Percentiles rank a stretch among this genome's conserved stretches.
phyloP scores from a whole-genome alignment of 176 grass and related monocot genomes.

The Panicum miliaceum region DNA sequence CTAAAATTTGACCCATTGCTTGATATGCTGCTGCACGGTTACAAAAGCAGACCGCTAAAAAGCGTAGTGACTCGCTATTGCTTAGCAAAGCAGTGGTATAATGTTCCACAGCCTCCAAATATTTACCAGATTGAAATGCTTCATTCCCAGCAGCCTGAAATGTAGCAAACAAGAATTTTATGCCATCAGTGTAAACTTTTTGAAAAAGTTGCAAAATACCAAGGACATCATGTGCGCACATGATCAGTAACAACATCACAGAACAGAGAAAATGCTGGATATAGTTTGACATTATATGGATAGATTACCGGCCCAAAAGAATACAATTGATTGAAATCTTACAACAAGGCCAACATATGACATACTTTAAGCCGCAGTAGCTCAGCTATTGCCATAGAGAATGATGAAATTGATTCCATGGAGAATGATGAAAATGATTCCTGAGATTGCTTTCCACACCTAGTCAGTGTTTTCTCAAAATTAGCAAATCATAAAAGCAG shows the following conservation, averaged over 20 bases:
- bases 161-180: slow-evolving; percentile 34
- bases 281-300: slow-evolving; percentile 16
- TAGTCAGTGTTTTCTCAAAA: slow-evolving; percentile 47
- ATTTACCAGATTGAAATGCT: slow-evolving; percentile 85
- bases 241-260: slow-evolving; percentile 22
- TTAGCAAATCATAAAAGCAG: slow-evolving; percentile 31
- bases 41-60: slow-evolving; percentile 82
- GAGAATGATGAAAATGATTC: slow-evolving; percentile 55
- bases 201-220: slow-evolving; percentile 22
- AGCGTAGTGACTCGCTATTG: slow-evolving; percentile 64
- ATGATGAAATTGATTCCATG: slow-evolving; percentile 50
- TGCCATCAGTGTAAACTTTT: slow-evolving; percentile 19
- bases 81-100: slow-evolving; percentile 74
- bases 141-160: slow-evolving; percentile 83
- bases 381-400: slow-evolving; percentile 53
- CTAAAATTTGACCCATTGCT: slow-evolving; percentile 79
- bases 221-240: slow-evolving; percentile 13
- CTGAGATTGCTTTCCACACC: slow-evolving; percentile 47
- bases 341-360: slow-evolving; percentile 11
- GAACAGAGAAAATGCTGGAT: slow-evolving; percentile 8
- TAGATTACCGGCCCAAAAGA: not conserved
- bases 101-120: slow-evolving; percentile 82
- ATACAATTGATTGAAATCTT: slow-evolving; percentile 6
- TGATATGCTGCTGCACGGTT: slow-evolving; percentile 92
- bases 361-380: slow-evolving; percentile 76